Evolutionary conservation across 2,329 filamentous ascomycete species (phyloP).

Genomic region (Eutypella sp.): DNA sequence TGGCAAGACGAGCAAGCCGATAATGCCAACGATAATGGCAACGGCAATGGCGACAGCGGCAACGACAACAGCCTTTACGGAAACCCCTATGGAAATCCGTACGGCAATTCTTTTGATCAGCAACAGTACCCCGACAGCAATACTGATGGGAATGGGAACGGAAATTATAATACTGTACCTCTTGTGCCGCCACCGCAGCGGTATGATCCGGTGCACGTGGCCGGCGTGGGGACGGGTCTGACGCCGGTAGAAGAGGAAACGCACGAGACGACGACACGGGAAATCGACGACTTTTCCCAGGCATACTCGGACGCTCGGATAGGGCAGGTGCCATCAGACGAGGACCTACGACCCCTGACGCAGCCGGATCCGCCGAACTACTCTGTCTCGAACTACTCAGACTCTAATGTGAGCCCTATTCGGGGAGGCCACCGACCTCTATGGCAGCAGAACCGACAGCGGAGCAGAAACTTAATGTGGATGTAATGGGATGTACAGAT

Average conservation of each 20-base stretch:
- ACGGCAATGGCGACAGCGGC: background rate
- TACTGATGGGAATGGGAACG: slow-evolving; percentile 3
- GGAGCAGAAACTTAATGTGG: slow-evolving; percentile 44
- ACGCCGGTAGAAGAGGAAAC: slow-evolving; percentile 22
- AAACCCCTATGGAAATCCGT: slow-evolving; percentile 3
- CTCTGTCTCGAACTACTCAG: slow-evolving; percentile 3
- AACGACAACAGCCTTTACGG: too few relatives aligned
- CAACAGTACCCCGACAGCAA: slow-evolving; percentile 5
- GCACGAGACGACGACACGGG: slow-evolving; percentile 36
- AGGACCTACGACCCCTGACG: slow-evolving; percentile 31
- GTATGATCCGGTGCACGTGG: slow-evolving; percentile 17
- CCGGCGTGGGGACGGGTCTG: slow-evolving; percentile 19
- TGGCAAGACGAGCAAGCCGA: slow-evolving; percentile 25
- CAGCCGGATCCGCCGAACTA: slow-evolving; percentile 8
- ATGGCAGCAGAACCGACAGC: slow-evolving; percentile 51
- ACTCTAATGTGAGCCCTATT: slow-evolving; percentile 16
- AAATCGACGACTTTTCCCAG: slow-evolving; percentile 42
- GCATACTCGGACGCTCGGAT: slow-evolving; percentile 38
- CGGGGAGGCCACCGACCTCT: slow-evolving; percentile 35
- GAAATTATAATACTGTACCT: slow-evolving; percentile 3
- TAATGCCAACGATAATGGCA: too few relatives aligned
- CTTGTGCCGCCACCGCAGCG: slow-evolving; percentile 17
- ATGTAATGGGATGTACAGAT: slow-evolving; percentile 26
- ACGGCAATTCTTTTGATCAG: slow-evolving; percentile 4
- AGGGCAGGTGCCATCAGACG: slow-evolving; percentile 30